Percentiles rank a stretch among this genome's conserved stretches.
Evolutionary conservation across 306 rosid species (phyloP).

Genomic region (Vigna nakashimae): DNA sequence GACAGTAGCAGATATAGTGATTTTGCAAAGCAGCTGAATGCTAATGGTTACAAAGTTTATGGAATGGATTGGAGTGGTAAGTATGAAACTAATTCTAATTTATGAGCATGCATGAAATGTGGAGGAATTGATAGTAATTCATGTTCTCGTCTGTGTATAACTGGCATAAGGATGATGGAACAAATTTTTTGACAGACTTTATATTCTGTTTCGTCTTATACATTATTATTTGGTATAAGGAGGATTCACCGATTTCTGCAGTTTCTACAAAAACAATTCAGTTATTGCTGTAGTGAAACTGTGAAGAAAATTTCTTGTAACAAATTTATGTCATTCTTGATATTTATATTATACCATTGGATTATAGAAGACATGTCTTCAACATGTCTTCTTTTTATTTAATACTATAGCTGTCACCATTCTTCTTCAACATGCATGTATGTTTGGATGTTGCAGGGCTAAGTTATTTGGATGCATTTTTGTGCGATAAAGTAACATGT

Average conservation of each 20-base stretch:
- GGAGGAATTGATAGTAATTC: conserved; percentile 14
- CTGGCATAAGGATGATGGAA: background rate
- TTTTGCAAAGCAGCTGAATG: conserved; percentile 86
- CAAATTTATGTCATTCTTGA: conserved; percentile 37
- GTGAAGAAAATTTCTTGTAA: conserved; percentile 8
- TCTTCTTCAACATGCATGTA: conserved; percentile 79
- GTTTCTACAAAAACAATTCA: background rate
- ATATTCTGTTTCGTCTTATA: background rate
- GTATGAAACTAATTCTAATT: conserved; percentile 35
- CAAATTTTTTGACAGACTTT: background rate
- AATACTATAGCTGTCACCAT: conserved; percentile 54
- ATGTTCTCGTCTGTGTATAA: conserved; percentile 1
- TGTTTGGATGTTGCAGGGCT: conserved; percentile 80
- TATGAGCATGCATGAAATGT: conserved; percentile 8
- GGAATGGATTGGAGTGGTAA: conserved; percentile 99
- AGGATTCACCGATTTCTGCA: background rate
- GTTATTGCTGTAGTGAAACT: background rate
- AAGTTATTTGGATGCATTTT: conserved; percentile 60
- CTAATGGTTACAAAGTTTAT: conserved; percentile 83
- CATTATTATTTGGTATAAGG: conserved; percentile 12
- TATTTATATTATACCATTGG: conserved; percentile 27
- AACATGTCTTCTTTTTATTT: conserved; percentile 42
- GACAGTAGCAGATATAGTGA: conserved; percentile 80
- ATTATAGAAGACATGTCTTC: conserved; percentile 24
- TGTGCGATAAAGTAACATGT: conserved; percentile 65